A percentile compares a stretch with the other conserved stretches of the same genome.
phyloP scores from a whole-genome alignment of 108 stramenopile genomes.

The Mayamaea pseudoterrestris region DNA sequence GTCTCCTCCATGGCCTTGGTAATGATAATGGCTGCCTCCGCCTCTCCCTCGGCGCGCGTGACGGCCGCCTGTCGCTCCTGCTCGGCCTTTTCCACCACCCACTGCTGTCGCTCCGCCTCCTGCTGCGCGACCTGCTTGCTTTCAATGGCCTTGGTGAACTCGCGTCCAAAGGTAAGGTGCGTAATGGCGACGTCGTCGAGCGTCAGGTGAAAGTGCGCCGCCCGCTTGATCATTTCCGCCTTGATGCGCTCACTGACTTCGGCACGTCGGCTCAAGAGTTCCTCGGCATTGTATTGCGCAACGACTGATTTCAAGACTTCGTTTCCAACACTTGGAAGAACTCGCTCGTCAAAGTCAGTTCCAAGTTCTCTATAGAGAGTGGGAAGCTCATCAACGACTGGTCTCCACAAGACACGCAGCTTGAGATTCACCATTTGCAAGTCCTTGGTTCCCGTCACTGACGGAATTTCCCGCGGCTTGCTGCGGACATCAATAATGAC shows the following conservation, averaged over 20 bases:
- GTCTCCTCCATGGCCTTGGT: conserved; percentile 93
- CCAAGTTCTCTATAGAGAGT: conserved; percentile 91
- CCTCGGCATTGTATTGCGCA: conserved; percentile 99
- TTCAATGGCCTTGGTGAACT: conserved; percentile 99
- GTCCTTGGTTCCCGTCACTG: conserved; percentile 98
- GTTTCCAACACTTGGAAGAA: conserved; percentile 98
- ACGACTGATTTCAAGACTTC: conserved; percentile 99
- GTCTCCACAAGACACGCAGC: conserved; percentile 93
- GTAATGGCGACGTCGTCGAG: conserved; percentile 99
- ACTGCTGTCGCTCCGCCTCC: conserved; percentile 98
- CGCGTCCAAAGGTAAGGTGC: conserved; percentile 95
- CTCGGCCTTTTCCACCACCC: conserved; percentile 91
- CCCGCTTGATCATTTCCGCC: conserved; percentile 88
- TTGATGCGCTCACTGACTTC: conserved; percentile 89
- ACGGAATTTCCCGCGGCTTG: conserved; percentile 93
- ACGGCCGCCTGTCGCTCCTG: conserved; percentile 96
- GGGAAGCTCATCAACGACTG: conserved; percentile 87
- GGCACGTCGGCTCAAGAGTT: conserved; percentile 96
- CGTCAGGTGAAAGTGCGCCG: conserved; percentile 87
- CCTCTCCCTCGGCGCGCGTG: conserved; percentile 98
- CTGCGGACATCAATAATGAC: conserved; percentile 94
- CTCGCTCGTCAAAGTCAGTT: conserved; percentile 96
- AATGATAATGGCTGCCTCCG: conserved; percentile 94
- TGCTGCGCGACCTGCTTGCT: conserved; percentile 99
- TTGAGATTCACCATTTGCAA: conserved; percentile 99